A percentile compares a stretch with the other conserved stretches of the same genome.
Evolutionary conservation across 2,329 filamentous ascomycete species (phyloP).

Genomic region (Orbilia quercus): DNA sequence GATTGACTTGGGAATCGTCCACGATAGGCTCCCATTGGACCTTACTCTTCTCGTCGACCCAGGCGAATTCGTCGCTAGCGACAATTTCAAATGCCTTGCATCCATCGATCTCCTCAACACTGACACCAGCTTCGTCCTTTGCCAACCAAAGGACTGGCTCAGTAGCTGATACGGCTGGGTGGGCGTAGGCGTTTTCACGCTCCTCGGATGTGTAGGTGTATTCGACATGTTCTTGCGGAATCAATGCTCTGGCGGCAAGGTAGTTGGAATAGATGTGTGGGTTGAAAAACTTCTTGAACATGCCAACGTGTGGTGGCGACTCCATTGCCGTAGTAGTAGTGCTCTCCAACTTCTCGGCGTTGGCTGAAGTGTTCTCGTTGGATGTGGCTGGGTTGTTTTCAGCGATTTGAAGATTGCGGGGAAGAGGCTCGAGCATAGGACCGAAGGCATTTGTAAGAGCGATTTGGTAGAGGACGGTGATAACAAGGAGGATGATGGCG

Average conservation of each 20-base stretch:
- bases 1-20: slow-evolving; percentile 69
- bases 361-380: slow-evolving; percentile 59
- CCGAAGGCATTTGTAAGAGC: slow-evolving; percentile 77
- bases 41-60: slow-evolving; percentile 76
- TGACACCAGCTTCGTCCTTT: slow-evolving; percentile 77
- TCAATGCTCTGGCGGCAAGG: slow-evolving; percentile 73
- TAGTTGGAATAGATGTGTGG: slow-evolving; percentile 83
- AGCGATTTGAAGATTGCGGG: slow-evolving; percentile 75
- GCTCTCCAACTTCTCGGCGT: slow-evolving; percentile 61
- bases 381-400: slow-evolving; percentile 65
- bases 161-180: slow-evolving; percentile 74
- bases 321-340: slow-evolving; percentile 62
- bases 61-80: slow-evolving; percentile 82
- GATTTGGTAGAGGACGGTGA: slow-evolving; percentile 80
- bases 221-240: slow-evolving; percentile 70
- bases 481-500: slow-evolving; percentile 80
- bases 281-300: slow-evolving; percentile 76
- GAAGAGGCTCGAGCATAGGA: slow-evolving; percentile 81
- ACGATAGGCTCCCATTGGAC: slow-evolving; percentile 65
- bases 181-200: slow-evolving; percentile 76
- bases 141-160: slow-evolving; percentile 86
- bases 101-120: slow-evolving; percentile 79
- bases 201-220: slow-evolving; percentile 72
- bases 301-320: slow-evolving; percentile 68
- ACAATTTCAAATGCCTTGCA: slow-evolving; percentile 74